Base-by-base conservation (phyloP, 1,284 basidiomycete species). In the Singerocomus inundabilis region DNA sequence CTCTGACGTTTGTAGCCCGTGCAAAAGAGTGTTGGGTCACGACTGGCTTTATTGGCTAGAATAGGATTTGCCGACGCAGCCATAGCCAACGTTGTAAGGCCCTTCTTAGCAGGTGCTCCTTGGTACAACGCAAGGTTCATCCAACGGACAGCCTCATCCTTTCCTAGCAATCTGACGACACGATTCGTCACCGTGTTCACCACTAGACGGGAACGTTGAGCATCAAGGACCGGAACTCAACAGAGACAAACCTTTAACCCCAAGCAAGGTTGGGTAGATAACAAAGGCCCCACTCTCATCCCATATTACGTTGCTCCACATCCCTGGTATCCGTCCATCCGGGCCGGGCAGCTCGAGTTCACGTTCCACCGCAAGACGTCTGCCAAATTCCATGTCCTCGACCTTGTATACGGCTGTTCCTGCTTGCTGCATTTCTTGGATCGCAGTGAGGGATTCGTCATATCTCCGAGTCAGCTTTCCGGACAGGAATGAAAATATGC, bases 341-440 rank as follows among this genome's bases (percentile, higher is more conserved):
- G 83, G 80, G 30, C 82, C 78, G 33, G 85, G 82, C 34, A 88
- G 77, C 66, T 98, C 93, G 41, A 99, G 71, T 62, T 99, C 96
- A 53, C 91, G 80, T 70, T 99, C 97, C 13, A 87, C 76, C 1
- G 97, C 97, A 42, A 99, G 75, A 10, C 97, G 79, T 50, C 97
- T 78, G n/a, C 97, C 96, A 64, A 99, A 98, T 67, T 99, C 97
- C 96, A 99, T 99, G 69, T 98, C 94, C 56, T 99, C 97, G 10
- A 99, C 84, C 63, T 85, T 88, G 71, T 89, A 92, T 16, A 93
- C 81, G 0, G 91, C 86, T 7, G 93, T 95, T 2, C 92, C 93
- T 1, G 91, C 92, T 68, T 95, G 93, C 66, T 96, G 93, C 94
- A 98, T 98, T 67, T 98, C 94, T 63, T 95, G 91, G 30, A 94